These are phyloP conservation scores for Aleurites moluccanus DNA, from an alignment of 441 rosid genomes.

Conservation along the genomic window DNA sequence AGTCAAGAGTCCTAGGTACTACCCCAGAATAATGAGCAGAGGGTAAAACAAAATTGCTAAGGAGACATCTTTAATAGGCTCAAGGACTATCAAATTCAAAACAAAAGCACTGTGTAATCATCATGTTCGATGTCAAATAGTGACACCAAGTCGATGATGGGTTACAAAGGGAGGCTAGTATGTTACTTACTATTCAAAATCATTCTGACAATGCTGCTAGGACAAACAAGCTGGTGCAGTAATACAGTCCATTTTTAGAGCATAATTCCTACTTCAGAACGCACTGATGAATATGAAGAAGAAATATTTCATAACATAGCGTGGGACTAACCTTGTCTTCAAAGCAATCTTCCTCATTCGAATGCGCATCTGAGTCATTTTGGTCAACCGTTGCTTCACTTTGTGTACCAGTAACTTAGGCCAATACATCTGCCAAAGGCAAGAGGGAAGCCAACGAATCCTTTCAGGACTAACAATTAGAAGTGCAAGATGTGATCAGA, in stretches of 20 bases:
- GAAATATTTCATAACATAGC: constrained; percentile 8
- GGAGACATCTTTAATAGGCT: too few relatives aligned
- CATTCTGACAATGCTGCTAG: not conserved
- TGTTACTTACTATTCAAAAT: not conserved
- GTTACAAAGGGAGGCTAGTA: not conserved
- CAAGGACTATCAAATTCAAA: not conserved
- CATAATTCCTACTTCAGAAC: not conserved
- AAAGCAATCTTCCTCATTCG: constrained; percentile 84
- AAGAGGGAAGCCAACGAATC: not conserved
- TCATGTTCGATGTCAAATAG: not conserved
- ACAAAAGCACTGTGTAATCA: not conserved
- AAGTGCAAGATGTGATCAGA: not conserved
- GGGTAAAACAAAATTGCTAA: not conserved
- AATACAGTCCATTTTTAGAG: not conserved
- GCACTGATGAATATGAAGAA: not conserved
- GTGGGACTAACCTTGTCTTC: constrained; percentile 60
- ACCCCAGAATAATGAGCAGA: not conserved
- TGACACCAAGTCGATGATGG: not conserved
- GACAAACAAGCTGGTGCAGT: not conserved
- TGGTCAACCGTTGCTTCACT: constrained; percentile 77
- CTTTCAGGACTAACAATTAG: not conserved
- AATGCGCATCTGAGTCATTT: constrained; percentile 95
- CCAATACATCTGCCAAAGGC: constrained; percentile 61
- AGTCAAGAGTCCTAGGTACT: not conserved
- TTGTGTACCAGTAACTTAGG: constrained; percentile 83